A percentile compares a stretch with the other conserved stretches of the same genome.
Conservation (phyloP, 108 stramenopile species). For the Stephanodiscus triporus region DNA sequence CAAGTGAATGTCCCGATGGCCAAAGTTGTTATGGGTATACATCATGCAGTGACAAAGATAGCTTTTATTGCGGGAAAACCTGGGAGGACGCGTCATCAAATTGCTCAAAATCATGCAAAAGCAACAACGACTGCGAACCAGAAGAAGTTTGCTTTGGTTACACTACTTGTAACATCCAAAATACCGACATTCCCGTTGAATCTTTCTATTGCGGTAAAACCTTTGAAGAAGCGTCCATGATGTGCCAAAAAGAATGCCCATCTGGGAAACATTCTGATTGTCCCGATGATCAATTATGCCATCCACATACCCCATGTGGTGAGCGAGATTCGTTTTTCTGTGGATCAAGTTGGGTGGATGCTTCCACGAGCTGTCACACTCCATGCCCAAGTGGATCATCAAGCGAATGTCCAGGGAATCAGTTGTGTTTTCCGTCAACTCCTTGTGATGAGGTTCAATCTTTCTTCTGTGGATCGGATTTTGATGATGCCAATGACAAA, state of each 20-base stretch:
- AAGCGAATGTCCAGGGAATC: slow-evolving; percentile 40
- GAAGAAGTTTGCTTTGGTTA: slow-evolving; percentile 52
- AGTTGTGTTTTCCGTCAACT: slow-evolving; percentile 51
- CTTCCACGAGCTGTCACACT: slow-evolving; percentile 45
- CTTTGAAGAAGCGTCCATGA: slow-evolving; percentile 51
- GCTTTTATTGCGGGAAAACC: slow-evolving; percentile 46
- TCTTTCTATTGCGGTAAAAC: slow-evolving; percentile 52
- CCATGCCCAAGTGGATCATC: slow-evolving; percentile 52
- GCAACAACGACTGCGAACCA: slow-evolving; percentile 39
- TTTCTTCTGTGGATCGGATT: slow-evolving; percentile 49
- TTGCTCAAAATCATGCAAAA: slow-evolving; percentile 43
- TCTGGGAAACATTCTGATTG: slow-evolving; percentile 49
- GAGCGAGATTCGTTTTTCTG: slow-evolving; percentile 52
- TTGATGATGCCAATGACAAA: slow-evolving; percentile 39
- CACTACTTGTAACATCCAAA: slow-evolving; percentile 41
- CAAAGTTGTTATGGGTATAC: slow-evolving; percentile 87
- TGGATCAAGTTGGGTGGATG: slow-evolving; percentile 55
- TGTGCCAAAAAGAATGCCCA: slow-evolving; percentile 43
- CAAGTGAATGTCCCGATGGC: slow-evolving; percentile 69
- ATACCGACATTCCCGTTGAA: slow-evolving; percentile 52
- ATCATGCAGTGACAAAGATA: slow-evolving; percentile 61
- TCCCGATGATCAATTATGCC: slow-evolving; percentile 33
- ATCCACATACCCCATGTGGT: slow-evolving; percentile 51
- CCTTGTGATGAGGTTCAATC: slow-evolving; percentile 52
- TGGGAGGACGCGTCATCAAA: slow-evolving; percentile 50